Conservation (phyloP, 768 basidiomycete species). For the Amanita rimosa region DNA sequence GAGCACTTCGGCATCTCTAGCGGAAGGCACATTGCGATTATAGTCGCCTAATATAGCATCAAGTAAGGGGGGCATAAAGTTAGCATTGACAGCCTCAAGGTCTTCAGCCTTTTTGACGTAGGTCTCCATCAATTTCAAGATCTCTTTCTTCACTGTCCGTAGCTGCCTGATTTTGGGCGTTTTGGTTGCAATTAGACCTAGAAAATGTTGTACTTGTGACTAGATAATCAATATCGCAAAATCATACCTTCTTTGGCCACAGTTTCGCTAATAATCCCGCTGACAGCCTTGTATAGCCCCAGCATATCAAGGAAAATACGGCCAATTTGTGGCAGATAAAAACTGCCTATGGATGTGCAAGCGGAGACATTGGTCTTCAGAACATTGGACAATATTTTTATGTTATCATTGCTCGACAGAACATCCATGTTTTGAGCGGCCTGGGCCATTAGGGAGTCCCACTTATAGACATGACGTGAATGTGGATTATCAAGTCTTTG, state of each 20-base stretch:
- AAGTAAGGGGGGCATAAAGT: conserved; percentile 88
- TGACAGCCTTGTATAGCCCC: conserved; percentile 94
- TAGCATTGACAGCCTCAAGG: conserved; percentile 81
- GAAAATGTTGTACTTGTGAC: conserved; percentile 2
- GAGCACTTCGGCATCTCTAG: conserved; percentile 92
- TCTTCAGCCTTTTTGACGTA: conserved; percentile 98
- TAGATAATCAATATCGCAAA: background rate
- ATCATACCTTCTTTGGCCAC: conserved; percentile 68
- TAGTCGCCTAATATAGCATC: conserved; percentile 99
- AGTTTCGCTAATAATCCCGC: conserved; percentile 90
- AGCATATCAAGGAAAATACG: conserved; percentile 97
- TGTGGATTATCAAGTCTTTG: background rate
- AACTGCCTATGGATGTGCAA: conserved; percentile 92
- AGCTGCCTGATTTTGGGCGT: conserved; percentile 93
- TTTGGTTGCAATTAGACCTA: conserved; percentile 87
- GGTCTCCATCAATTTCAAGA: conserved; percentile 93
- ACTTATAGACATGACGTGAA: conserved; percentile 33
- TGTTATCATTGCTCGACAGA: conserved; percentile 81
- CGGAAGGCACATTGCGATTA: conserved; percentile 84
- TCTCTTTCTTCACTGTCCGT: conserved; percentile 97
- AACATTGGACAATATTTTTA: conserved; percentile 94
- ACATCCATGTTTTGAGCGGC: conserved; percentile 91
- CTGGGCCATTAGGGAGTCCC: conserved; percentile 96
- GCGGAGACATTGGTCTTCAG: conserved; percentile 98
- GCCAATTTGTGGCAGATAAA: conserved; percentile 95